Percentiles rank a stretch among this genome's conserved stretches.
Conservation (phyloP, 148 eudicot genomes). For the Salicornia ramosissima region DNA sequence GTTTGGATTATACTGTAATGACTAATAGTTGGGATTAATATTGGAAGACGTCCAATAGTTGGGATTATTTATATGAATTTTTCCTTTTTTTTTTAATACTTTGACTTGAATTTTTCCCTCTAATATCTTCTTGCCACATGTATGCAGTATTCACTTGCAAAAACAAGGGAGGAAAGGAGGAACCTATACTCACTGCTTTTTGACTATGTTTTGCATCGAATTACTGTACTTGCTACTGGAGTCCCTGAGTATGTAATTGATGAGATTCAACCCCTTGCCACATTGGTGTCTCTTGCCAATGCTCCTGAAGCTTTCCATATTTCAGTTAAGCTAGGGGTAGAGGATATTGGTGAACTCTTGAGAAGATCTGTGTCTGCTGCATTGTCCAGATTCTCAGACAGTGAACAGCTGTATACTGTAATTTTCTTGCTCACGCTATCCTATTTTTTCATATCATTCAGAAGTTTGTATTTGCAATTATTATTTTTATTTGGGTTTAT, state of each 20-base stretch:
- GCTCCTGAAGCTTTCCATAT: conserved; percentile 95
- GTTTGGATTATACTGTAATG: no score
- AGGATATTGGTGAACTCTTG: conserved; percentile 79
- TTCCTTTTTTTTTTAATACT: not conserved
- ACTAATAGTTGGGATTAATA: no score
- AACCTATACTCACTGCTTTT: conserved; percentile 82
- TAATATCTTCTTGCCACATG: conserved; percentile 22
- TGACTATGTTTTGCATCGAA: conserved; percentile 80
- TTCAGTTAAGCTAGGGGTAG: conserved; percentile 87
- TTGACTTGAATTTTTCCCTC: conserved; percentile 4
- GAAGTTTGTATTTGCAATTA: conserved; percentile 4
- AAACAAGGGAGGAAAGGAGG: conserved; percentile 85
- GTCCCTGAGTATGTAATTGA: conserved; percentile 63
- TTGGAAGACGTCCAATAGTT: no score
- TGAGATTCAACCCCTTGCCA: conserved; percentile 84
- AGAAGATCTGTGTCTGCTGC: conserved; percentile 72
- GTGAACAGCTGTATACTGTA: conserved; percentile 69
- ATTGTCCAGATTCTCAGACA: conserved; percentile 69
- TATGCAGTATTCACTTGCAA: conserved; percentile 80
- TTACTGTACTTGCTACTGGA: conserved; percentile 61
- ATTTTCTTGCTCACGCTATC: conserved; percentile 13
- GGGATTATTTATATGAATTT: no score
- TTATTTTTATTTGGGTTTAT: not conserved
- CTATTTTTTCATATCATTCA: no score
- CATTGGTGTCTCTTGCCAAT: conserved; percentile 78